phyloP scores from a whole-genome alignment of 768 basidiomycete species.

The Amanita inopinata region DNA sequence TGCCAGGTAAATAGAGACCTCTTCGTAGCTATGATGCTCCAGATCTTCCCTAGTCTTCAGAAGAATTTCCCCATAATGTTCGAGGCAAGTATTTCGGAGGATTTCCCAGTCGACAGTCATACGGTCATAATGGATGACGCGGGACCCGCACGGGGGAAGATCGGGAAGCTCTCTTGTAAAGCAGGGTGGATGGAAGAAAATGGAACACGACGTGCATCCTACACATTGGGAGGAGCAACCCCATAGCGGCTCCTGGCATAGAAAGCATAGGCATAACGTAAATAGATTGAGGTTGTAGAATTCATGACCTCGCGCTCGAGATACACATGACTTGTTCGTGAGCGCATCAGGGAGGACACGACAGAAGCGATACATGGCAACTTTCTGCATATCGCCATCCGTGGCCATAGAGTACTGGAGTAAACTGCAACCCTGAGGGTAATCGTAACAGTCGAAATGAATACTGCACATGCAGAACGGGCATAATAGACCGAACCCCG shows the following conservation, averaged over 20 bases:
- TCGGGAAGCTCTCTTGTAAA: background rate
- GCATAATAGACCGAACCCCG: constrained; percentile 66
- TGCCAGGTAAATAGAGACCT: constrained; percentile 50
- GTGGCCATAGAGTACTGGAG: constrained; percentile 39
- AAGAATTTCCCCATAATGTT: constrained; percentile 38
- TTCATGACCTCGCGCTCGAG: constrained; percentile 31
- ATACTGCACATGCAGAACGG: constrained; percentile 59
- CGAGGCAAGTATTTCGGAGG: constrained; percentile 49
- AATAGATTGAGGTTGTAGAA: constrained; percentile 60
- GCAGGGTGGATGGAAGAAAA: constrained; percentile 27
- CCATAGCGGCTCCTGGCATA: constrained; percentile 68
- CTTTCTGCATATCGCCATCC: constrained; percentile 39
- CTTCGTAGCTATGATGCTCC: constrained; percentile 48
- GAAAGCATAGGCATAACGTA: constrained; percentile 59
- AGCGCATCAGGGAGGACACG: constrained; percentile 27
- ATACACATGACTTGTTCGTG: constrained; percentile 11
- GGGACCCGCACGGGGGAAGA: constrained; percentile 27
- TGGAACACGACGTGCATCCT: constrained; percentile 51
- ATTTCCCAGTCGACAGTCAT: constrained; percentile 41
- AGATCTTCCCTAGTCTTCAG: constrained; percentile 37
- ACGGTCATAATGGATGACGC: constrained; percentile 30
- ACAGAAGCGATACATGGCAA: constrained; percentile 58
- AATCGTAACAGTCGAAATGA: constrained; percentile 75
- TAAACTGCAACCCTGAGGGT: constrained; percentile 51
- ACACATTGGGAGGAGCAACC: constrained; percentile 54